Evolutionary conservation across 1,284 basidiomycete species (phyloP).

Genomic region (Cryptococcus jaspeensis): DNA sequence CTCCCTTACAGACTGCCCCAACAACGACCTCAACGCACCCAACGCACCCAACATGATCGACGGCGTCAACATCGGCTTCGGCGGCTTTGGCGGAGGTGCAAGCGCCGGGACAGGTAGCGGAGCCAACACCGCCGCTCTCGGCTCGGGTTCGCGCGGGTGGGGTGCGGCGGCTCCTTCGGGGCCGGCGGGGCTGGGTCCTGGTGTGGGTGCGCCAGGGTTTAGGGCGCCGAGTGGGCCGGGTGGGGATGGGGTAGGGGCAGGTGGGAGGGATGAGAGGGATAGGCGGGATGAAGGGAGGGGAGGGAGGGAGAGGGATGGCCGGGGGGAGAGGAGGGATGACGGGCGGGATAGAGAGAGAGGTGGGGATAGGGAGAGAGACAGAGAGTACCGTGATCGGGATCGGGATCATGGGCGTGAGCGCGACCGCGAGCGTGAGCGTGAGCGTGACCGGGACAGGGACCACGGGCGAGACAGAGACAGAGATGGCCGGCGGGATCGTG

Average conservation of each 20-base stretch:
- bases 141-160: constrained; percentile 16
- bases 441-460: constrained; percentile 8
- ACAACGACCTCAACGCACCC: constrained; percentile 39
- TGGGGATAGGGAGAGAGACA: constrained; percentile 8
- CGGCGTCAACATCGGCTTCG: constrained; percentile 15
- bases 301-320: constrained; percentile 21
- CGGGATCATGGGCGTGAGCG: constrained; percentile 12
- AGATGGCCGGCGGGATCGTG: constrained; percentile 13
- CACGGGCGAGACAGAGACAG: constrained; percentile 13
- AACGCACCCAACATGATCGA: constrained; percentile 33
- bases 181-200: constrained; percentile 11
- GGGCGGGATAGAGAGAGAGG: constrained; percentile 14
- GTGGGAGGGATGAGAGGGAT: constrained; percentile 8
- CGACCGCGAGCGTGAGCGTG: constrained; percentile 14
- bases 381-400: constrained; percentile 15
- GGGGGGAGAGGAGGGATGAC: constrained; percentile 19
- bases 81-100: constrained; percentile 24
- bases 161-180: background rate
- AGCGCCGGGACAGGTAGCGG: constrained; percentile 1
- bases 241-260: constrained; percentile 3
- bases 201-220: constrained; percentile 19
- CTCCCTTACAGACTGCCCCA: constrained; percentile 39
- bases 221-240: constrained; percentile 16
- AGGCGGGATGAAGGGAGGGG: background rate
- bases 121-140: constrained; percentile 28